Evolutionary conservation across 768 basidiomycete species (phyloP), one percentile per base, ranked within the genome.

Genomic region (Gymnopilus junonius): DNA sequence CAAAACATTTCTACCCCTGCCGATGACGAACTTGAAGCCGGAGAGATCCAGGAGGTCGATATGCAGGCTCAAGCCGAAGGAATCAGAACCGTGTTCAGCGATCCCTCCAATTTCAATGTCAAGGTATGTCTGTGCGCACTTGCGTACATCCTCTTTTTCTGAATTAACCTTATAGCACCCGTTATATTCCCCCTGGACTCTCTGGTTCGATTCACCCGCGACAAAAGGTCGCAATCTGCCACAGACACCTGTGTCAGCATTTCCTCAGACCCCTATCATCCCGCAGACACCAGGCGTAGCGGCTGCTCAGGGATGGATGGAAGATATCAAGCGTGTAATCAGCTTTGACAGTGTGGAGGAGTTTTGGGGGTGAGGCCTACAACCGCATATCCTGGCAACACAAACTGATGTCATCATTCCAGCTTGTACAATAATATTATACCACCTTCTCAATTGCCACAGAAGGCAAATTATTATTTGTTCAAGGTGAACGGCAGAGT

Each of bases 381-480:
- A 58, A 56, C 42, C 43, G 39, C 35, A 34, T 42, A 55, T 61
- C 50, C 39, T 46, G 40, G 50, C 56, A 40, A 57, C 58, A 61
- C 61, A 71, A 34, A 71, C 61, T 53, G 65, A 62, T 75, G 58
- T 73, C 59, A 48, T 60, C 57, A 39, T 61, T 58, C 40, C 65
- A 96, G 93, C 8, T 79, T 97, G 66, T 96, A 97, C 80, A 97
- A 98, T 78, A 97, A 98, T 79, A 97, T 99, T 71, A 90, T 99
- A 50, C 93, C 95, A 25, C 97, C 97, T 15, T 97, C 95, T 20
- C 87, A 89, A 72, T 82, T 99, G 66, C 94, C 95, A 39, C 89
- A 89, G 76, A 98, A 97, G 80, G 94, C 95, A n/a, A 99, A 99
- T 74, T 99, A 99, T 77, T 99, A 99, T 80, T 83, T 99, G 66